Conservation (phyloP, 1,284 basidiomycete species). For the Moniliella sp. region DNA sequence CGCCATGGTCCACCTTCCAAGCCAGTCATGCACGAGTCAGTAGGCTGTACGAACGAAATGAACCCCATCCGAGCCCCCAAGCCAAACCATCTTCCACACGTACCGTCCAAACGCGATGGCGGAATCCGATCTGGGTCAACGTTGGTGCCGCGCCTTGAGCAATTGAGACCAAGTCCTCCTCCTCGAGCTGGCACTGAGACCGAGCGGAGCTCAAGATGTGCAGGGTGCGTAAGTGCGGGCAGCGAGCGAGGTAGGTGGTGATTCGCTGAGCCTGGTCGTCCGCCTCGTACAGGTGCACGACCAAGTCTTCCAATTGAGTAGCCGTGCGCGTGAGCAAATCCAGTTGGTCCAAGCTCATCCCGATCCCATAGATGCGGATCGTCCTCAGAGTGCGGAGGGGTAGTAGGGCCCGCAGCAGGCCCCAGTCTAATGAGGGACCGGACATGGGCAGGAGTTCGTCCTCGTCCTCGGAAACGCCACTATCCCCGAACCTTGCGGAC, state of each 20-base stretch:
- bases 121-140: conserved; percentile 21
- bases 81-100: not conserved
- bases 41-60: not conserved
- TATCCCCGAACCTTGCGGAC: conserved; percentile 10
- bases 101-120: conserved; percentile 26
- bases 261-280: conserved; percentile 4
- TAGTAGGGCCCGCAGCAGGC: conserved; percentile 7
- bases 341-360: conserved; percentile 15
- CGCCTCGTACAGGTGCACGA: conserved; percentile 22
- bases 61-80: not conserved
- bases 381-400: conserved; percentile 8
- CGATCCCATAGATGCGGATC: conserved; percentile 21
- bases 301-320: conserved; percentile 23
- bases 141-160: conserved; percentile 7
- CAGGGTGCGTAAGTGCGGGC: not conserved
- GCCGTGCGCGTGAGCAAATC: too few species aligned
- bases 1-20: not conserved
- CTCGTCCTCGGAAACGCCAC: conserved; percentile 6
- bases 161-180: conserved; percentile 8
- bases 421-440: conserved; percentile 2
- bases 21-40: not conserved
- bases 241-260: conserved; percentile 4
- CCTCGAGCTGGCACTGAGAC: conserved; percentile 8
- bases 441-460: conserved; percentile 1
- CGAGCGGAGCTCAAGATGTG: conserved; percentile 15